phyloP scores from a whole-genome alignment of 306 rosid species.

The Benincasa hispida region DNA sequence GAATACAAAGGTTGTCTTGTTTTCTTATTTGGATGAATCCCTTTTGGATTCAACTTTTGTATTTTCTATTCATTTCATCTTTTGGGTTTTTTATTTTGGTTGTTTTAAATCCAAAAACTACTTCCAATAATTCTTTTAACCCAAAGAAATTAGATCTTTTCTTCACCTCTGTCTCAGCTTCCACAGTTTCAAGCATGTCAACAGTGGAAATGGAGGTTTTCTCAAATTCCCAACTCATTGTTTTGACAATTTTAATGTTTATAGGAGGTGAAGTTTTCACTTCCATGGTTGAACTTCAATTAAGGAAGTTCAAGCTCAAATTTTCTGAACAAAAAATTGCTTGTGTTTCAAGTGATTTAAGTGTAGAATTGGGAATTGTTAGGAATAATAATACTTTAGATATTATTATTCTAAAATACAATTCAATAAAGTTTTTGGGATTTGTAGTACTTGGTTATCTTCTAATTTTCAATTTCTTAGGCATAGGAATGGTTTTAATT shows the following conservation, averaged over 20 bases:
- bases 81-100: neutral
- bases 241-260: conserved; percentile 37
- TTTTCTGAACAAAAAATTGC: neutral
- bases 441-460: neutral
- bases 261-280: conserved; percentile 54
- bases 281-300: conserved; percentile 40
- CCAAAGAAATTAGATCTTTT: conserved; percentile 24
- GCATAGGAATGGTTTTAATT: neutral
- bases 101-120: neutral
- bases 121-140: no score
- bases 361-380: neutral
- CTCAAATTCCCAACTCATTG: conserved; percentile 29
- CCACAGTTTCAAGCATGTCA: conserved; percentile 49
- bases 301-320: conserved; percentile 1
- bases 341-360: neutral
- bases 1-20: neutral
- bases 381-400: no score
- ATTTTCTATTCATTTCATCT: neutral
- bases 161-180: conserved; percentile 64
- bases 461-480: neutral
- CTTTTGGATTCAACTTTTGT: neutral
- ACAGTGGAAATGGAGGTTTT: conserved; percentile 24
- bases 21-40: neutral
- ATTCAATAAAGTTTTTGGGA: neutral
- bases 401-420: neutral